Evolutionary conservation across 1,284 basidiomycete genomes (phyloP).

Genomic region (Laetiporus sulphureus): DNA sequence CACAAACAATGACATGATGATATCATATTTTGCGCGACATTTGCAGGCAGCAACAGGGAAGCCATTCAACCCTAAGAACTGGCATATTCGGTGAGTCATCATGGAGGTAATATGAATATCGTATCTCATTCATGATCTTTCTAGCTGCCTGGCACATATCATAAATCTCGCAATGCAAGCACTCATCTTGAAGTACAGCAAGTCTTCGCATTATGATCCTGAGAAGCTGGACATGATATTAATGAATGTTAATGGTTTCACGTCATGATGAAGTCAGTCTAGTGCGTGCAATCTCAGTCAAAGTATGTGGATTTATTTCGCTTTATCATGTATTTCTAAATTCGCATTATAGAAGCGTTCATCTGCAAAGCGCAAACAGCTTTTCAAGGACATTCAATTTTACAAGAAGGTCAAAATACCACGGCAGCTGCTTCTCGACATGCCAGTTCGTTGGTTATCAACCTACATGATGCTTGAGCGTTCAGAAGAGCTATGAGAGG

Average conservation of each 20-base stretch:
- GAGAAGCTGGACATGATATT: slow-evolving; percentile 2
- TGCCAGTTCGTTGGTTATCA: slow-evolving; percentile 5
- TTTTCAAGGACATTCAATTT: slow-evolving; percentile 3
- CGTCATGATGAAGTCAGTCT: slow-evolving; percentile 4
- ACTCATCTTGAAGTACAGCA: slow-evolving; percentile 4
- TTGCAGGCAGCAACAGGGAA: background rate
- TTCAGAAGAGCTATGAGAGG: background rate
- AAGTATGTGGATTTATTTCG: slow-evolving; percentile 1
- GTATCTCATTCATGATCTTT: background rate
- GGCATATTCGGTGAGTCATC: background rate
- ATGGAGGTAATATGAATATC: background rate
- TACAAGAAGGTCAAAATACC: background rate
- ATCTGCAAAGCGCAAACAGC: slow-evolving; percentile 5
- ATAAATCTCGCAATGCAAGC: slow-evolving; percentile 10
- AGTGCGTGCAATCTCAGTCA: slow-evolving; percentile 3
- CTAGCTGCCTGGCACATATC: slow-evolving; percentile 11
- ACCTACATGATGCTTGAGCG: background rate
- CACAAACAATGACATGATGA: slow-evolving; percentile 28
- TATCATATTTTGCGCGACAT: slow-evolving; percentile 17
- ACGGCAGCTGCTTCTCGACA: slow-evolving; percentile 6
- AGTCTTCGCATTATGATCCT: slow-evolving; percentile 8
- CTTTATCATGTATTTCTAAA: background rate
- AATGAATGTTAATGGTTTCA: too few species aligned
- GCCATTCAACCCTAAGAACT: background rate
- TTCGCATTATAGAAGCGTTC: slow-evolving; percentile 4